These are phyloP conservation scores for Phytophthora pistaciae DNA, from an alignment of 352 stramenopile species.

Conservation along the genomic window DNA sequence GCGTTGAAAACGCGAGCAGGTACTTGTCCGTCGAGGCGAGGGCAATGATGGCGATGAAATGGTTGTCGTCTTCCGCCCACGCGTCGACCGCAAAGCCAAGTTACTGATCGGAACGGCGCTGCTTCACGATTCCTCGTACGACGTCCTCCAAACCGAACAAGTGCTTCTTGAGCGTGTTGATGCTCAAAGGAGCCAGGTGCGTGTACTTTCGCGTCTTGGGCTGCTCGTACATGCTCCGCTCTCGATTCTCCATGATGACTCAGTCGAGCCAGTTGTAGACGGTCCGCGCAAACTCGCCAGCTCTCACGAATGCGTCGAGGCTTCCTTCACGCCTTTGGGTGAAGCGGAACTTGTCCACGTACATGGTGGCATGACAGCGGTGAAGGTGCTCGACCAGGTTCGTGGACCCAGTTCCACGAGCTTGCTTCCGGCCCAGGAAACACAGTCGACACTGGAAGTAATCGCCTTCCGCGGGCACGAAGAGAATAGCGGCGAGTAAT, in stretches of 20 bases:
- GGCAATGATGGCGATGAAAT: constrained; percentile 27
- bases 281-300: constrained; percentile 5
- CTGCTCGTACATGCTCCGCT: constrained; percentile 26
- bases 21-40: constrained; percentile 4
- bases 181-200: constrained; percentile 13
- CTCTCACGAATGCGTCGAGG: constrained; percentile 12
- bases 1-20: constrained; percentile 24
- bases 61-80: constrained; percentile 23
- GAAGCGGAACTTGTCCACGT: constrained; percentile 10
- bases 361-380: background rate
- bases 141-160: constrained; percentile 12
- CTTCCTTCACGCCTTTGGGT: constrained; percentile 11
- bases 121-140: constrained; percentile 8
- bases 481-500: constrained; percentile 2
- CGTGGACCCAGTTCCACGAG: constrained; percentile 15
- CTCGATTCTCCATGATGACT: constrained; percentile 24
- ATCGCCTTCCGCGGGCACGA: constrained; percentile 5
- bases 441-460: constrained; percentile 20
- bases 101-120: background rate
- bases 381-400: constrained; percentile 14
- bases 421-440: constrained; percentile 16
- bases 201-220: constrained; percentile 29
- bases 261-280: constrained; percentile 30
- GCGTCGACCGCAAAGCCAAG: constrained; percentile 26
- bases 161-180: constrained; percentile 24